A percentile compares a stretch with the other conserved stretches of the same genome.
These are phyloP conservation scores for Sporothrix protearum DNA, from an alignment of 2,329 filamentous ascomycete species.

Conservation along the genomic window DNA sequence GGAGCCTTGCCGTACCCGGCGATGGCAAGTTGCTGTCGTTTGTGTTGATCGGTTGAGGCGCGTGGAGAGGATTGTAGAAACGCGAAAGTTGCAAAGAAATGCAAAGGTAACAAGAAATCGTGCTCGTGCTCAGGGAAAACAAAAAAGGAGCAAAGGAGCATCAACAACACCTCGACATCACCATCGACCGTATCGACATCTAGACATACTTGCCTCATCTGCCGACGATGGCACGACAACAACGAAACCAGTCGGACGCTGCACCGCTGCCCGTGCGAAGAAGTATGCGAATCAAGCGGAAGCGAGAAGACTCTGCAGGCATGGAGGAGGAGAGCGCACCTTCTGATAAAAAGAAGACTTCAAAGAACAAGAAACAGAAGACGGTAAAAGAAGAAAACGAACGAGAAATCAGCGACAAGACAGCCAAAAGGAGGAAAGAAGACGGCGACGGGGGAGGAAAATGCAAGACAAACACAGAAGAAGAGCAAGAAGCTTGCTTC, in stretches of 20 bases:
- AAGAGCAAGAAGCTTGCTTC: neutral
- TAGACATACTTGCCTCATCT: neutral
- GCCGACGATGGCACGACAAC: neutral
- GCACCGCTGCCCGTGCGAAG: neutral
- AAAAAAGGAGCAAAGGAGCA: neutral
- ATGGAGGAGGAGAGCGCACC: neutral
- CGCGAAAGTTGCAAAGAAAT: too few species aligned
- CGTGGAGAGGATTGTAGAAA: neutral
- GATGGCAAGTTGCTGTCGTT: neutral
- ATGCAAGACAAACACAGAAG: neutral
- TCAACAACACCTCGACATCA: neutral
- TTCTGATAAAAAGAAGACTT: neutral
- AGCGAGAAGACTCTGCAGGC: neutral
- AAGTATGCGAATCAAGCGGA: neutral
- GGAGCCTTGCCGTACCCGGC: conserved; percentile 6
- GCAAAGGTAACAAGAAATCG: too few species aligned
- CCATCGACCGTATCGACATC: neutral
- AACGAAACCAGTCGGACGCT: neutral
- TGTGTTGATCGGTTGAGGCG: neutral
- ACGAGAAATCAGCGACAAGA: neutral
- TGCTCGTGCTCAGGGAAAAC: too few species aligned
- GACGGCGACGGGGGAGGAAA: neutral
- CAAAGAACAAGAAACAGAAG: neutral
- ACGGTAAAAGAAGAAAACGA: too few species aligned
- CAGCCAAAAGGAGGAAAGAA: neutral